phyloP scores from a whole-genome alignment of 345 rosid genomes.

The Eutrema heterophyllum region DNA sequence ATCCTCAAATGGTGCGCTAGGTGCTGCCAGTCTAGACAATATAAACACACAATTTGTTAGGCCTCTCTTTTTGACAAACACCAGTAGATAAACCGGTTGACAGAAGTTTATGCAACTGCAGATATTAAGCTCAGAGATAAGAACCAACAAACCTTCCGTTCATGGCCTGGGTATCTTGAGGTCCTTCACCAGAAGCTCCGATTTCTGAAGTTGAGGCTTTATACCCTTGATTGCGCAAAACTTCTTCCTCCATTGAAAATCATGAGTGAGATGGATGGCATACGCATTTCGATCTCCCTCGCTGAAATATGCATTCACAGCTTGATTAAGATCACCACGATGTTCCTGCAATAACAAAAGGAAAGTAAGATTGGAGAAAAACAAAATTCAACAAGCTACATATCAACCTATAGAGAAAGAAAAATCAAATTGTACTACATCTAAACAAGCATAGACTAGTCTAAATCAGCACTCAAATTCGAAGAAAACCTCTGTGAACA shows the following conservation, averaged over 20 bases:
- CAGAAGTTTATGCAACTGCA: not conserved
- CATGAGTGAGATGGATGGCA: constrained; percentile 15
- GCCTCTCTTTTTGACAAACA: not conserved
- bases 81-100: not conserved
- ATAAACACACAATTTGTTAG: constrained; percentile 8
- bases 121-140: not conserved
- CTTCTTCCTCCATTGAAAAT: constrained; percentile 45
- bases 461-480: not conserved
- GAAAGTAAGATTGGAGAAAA: not conserved
- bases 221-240: constrained; percentile 34
- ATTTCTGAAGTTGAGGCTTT: constrained; percentile 42
- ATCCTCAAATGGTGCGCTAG: too few relatives aligned
- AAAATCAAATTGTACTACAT: too few relatives aligned
- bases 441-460: not conserved
- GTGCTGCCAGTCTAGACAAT: constrained; percentile 49
- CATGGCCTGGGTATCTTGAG: constrained; percentile 34
- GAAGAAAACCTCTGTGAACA: too few relatives aligned
- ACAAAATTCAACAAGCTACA: not conserved
- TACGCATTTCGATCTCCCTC: constrained; percentile 76
- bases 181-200: constrained; percentile 39
- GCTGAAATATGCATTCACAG: constrained; percentile 82
- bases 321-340: constrained; percentile 86
- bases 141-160: constrained; percentile 64
- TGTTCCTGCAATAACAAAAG: constrained; percentile 53
- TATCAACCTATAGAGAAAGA: too few relatives aligned